These are phyloP conservation scores for Mycothermus thermophilus DNA, from an alignment of 495 filamentous ascomycete species.

Conservation along the genomic window DNA sequence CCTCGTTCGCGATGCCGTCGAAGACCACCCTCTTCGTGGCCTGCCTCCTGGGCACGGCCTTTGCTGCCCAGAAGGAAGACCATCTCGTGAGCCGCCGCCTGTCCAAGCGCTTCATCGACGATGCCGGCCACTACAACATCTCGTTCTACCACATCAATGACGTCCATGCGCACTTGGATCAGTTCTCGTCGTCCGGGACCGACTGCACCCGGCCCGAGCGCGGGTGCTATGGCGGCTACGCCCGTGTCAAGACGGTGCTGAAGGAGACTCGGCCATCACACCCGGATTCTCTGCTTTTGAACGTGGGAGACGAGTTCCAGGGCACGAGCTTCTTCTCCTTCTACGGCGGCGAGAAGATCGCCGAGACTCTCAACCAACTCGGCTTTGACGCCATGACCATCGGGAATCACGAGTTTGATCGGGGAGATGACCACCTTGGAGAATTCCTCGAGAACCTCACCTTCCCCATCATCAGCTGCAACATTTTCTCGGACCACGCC, in stretches of 20 bases:
- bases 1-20: too few species aligned
- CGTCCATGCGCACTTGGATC: slow-evolving; percentile 45
- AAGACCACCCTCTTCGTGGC: too few species aligned
- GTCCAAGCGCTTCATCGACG: slow-evolving; percentile 38
- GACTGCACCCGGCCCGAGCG: slow-evolving; percentile 36
- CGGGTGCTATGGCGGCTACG: slow-evolving; percentile 46
- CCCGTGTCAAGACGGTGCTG: slow-evolving; percentile 39
- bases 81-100: slow-evolving; percentile 27
- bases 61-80: too few species aligned
- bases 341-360: slow-evolving; percentile 48
- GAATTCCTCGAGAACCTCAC: slow-evolving; percentile 41
- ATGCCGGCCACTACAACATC: slow-evolving; percentile 40
- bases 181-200: slow-evolving; percentile 40
- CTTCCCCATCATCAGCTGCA: slow-evolving; percentile 44
- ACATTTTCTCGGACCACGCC: slow-evolving; percentile 36
- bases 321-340: slow-evolving; percentile 45
- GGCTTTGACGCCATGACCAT: slow-evolving; percentile 46
- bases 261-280: slow-evolving; percentile 35
- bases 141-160: slow-evolving; percentile 52
- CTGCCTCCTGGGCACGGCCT: too few species aligned
- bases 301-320: slow-evolving; percentile 47
- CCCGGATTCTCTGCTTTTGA: slow-evolving; percentile 40
- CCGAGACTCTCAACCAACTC: slow-evolving; percentile 44
- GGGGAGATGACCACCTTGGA: slow-evolving; percentile 35
- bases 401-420: slow-evolving; percentile 47